Conservation (phyloP, 1,284 basidiomycete species). For the Heterobasidion irregulare region DNA sequence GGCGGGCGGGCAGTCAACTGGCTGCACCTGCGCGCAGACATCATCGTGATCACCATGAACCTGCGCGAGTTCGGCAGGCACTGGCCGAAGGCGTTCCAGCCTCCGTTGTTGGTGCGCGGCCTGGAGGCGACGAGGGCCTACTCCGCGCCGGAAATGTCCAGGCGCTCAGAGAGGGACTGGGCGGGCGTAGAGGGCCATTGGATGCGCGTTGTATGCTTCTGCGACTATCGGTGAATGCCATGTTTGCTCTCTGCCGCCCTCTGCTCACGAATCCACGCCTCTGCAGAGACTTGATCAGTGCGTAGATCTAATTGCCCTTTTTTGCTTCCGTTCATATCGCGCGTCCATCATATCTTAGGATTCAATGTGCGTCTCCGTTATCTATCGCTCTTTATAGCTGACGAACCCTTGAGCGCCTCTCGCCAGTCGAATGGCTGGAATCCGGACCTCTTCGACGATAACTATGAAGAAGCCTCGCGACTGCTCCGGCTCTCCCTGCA, state of each 20-base stretch:
- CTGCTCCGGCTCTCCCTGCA: constrained; percentile 50
- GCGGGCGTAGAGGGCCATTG: constrained; percentile 63
- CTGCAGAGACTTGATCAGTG: constrained; percentile 48
- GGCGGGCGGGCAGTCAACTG: constrained; percentile 36
- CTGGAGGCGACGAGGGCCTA: constrained; percentile 41
- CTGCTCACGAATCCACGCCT: background rate
- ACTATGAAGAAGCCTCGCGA: constrained; percentile 55
- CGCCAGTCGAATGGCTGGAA: constrained; percentile 6
- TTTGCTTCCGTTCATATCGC: constrained; percentile 3
- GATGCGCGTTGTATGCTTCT: constrained; percentile 62
- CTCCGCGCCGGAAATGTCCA: constrained; percentile 35
- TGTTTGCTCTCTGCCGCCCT: background rate
- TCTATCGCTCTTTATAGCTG: background rate
- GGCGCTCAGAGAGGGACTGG: constrained; percentile 42
- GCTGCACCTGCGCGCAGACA: constrained; percentile 49
- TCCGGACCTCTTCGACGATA: constrained; percentile 44
- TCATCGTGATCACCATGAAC: constrained; percentile 53
- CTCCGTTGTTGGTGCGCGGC: constrained; percentile 28
- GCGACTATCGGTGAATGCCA: constrained; percentile 57
- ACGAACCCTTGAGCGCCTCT: background rate
- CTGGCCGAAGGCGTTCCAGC: constrained; percentile 25
- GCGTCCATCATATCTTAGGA: constrained; percentile 24
- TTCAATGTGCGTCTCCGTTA: constrained; percentile 44
- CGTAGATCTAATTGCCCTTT: constrained; percentile 14
- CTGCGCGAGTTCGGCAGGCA: constrained; percentile 36